Base-by-base conservation (phyloP, 148 eudicot species). In the Chenopodium album region DNA sequence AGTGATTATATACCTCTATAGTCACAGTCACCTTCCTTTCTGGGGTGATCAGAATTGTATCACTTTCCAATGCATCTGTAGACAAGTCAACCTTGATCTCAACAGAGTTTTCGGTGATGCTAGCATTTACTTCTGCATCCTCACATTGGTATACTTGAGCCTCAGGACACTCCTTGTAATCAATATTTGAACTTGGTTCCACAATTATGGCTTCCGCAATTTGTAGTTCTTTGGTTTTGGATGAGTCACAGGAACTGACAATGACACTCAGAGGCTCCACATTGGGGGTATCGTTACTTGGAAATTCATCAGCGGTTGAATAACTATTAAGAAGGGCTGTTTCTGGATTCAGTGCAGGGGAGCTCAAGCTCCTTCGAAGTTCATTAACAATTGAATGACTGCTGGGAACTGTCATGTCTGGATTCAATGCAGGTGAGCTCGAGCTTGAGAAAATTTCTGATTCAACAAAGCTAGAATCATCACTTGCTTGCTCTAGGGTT, bases 401-500 rank as follows among this genome's bases (percentile, higher is more conserved):
- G 13, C 47, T 37, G 37, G 79, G 56, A 65, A 66, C 28, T 50
- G 54, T 59, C 48, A 41, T 26, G 11, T 48, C 81, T 48, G 50
- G 56, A 73, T 78, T 85, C 68, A 73, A 54, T 4, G 81, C 70
- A 65, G 81, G 73, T 41, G 26, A 62, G 76, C 76, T 75, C 52
- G 48, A 73, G 76, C 77, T 81, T 13, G 78, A 75, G 62, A 65
- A 22, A 66, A 64, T 66, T 81, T 84, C 75, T 77, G 65, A n/a
- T 32, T 47, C 84, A 77, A 71, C 65, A 9, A 8, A 59, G 52
- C 59, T 70, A 12, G 76, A 41, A 44, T 56, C 82, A 31, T 88
- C 79, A 70, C 81, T 88, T 63, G 76, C 86, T 81, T 92, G 92
- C 78, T 89, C 91, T 65, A 84, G 86, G 65, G 92, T 93, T 29